Base-by-base conservation (phyloP, 495 filamentous ascomycete species). In the Xylaria nigripes region DNA sequence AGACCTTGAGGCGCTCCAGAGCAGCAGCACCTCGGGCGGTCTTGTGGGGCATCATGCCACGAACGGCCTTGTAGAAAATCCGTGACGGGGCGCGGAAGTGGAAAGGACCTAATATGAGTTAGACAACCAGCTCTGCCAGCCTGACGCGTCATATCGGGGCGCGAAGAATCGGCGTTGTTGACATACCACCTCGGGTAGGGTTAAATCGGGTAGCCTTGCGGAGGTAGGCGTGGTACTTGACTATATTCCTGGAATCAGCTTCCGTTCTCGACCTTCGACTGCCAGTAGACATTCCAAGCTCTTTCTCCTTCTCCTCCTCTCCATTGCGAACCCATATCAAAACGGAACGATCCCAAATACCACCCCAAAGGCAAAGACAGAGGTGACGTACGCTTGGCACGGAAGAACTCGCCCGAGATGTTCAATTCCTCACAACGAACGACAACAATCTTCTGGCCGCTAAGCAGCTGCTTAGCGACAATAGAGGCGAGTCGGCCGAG, bases 361-460 rank as follows among this genome's bases (percentile, higher is more conserved):
- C 27, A 34, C 34, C 36, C 45, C 23, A 16, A 49, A 38, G 16
- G 40, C 10, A 45, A 46, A 49, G 47, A 50, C 38, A 42, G 60
- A 27, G 45, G n/a, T 45, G 72, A 92, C 93, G 77, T 94, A 98
- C 93, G 86, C 84, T 98, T 98, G 67, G 91, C 85, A 69, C 93
- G 89, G 86, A 97, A 98, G 88, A 98, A 98, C 80, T 96, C 93
- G 79, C 93, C 93, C 66, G 93, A 98, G 83, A 98, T 97, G 84
- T 97, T 97, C 70, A 98, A 84, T 68, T 86, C 88, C 76, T 98
- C 93, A 81, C 89, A 95, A 81, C 93, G 89, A 72, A 98, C 94
- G 58, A 98, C 85, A 59, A 96, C 92, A 75, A 98, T 91, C 85
- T 97, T 96, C 82, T 97, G 94, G 71, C 93, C 93, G 75, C 88